A percentile compares a stretch with the other conserved stretches of the same genome.
Conservation (phyloP, 768 basidiomycete genomes). For the Suillus discolor region DNA sequence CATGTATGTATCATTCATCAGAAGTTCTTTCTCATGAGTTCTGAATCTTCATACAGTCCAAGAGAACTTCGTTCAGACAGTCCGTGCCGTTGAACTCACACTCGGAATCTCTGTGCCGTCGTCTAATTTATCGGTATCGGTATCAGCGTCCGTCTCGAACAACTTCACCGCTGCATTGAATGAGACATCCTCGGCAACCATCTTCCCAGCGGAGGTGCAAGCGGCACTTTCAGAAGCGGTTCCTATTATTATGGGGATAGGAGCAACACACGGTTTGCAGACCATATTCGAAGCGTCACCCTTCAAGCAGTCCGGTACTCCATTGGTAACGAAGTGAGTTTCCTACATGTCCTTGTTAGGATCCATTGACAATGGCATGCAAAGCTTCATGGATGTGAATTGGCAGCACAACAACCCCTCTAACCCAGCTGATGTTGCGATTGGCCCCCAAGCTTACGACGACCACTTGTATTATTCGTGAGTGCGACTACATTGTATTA, state of each 20-base stretch:
- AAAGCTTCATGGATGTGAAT: slow-evolving; percentile 78
- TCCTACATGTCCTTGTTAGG: background rate
- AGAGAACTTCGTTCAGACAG: slow-evolving; percentile 64
- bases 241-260: slow-evolving; percentile 39
- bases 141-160: slow-evolving; percentile 22
- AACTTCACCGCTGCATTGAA: slow-evolving; percentile 41
- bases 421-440: slow-evolving; percentile 70
- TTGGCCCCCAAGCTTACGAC: slow-evolving; percentile 75
- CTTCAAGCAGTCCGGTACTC: slow-evolving; percentile 20
- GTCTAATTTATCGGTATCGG: slow-evolving; percentile 9
- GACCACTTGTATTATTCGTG: slow-evolving; percentile 80
- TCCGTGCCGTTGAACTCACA: slow-evolving; percentile 63
- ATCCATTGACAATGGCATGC: background rate
- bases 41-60: slow-evolving; percentile 49
- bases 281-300: slow-evolving; percentile 25
- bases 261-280: slow-evolving; percentile 20
- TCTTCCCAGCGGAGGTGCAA: slow-evolving; percentile 33
- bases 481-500: slow-evolving; percentile 22
- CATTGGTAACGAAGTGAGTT: slow-evolving; percentile 43
- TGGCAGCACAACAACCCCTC: slow-evolving; percentile 74
- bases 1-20: slow-evolving; percentile 47
- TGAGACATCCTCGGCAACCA: slow-evolving; percentile 15
- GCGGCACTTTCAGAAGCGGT: slow-evolving; percentile 37
- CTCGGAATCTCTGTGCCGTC: slow-evolving; percentile 51
- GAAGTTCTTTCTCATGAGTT: slow-evolving; percentile 5